Percentiles rank a stretch among this genome's conserved stretches.
Conservation (phyloP, 2,329 filamentous ascomycete species). For the Colletotrichum caudatum region DNA sequence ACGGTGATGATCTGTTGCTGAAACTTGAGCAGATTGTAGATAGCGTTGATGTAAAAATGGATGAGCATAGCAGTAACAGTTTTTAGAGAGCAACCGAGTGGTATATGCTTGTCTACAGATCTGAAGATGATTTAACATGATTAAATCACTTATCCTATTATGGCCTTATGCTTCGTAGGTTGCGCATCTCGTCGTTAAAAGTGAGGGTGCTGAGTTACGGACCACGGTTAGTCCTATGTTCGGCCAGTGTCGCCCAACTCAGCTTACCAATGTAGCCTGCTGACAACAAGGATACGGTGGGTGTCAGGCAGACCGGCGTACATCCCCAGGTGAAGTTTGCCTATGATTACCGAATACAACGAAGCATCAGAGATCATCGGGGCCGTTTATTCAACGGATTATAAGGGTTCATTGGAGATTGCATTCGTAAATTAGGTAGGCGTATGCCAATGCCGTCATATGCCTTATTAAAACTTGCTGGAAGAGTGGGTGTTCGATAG, state of each 20-base stretch:
- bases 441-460: neutral
- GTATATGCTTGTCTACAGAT: fast-evolving
- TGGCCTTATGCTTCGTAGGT: too few species aligned
- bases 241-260: neutral
- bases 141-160: neutral
- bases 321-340: neutral
- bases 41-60: neutral
- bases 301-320: fast-evolving
- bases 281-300: conserved; percentile 1
- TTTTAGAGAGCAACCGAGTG: neutral
- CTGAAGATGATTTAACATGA: fast-evolving
- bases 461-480: too few species aligned
- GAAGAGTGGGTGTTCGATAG: neutral
- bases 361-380: neutral
- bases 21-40: conserved; percentile 8
- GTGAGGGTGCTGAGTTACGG: neutral
- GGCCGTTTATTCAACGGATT: too few species aligned
- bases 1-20: conserved; percentile 10
- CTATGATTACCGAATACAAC: neutral
- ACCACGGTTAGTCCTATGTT: neutral
- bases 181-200: neutral
- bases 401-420: neutral
- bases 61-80: neutral
- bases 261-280: conserved; percentile 5
- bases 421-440: neutral